Conservation (phyloP, 2,329 filamentous ascomycete genomes). For the Daldinia eschscholtzii region DNA sequence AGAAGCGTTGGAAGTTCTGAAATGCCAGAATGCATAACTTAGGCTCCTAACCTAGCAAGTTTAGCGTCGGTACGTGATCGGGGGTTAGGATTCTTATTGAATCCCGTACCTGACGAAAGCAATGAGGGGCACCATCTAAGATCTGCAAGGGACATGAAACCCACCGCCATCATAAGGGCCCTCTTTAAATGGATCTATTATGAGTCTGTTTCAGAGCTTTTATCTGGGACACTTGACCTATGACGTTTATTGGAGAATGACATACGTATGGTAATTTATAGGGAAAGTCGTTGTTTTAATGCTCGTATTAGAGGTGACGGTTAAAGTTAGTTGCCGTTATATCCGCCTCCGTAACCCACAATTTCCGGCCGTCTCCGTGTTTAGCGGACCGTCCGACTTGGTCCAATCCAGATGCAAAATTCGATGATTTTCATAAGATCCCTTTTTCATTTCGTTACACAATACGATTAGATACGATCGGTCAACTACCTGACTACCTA, state of each 20-base stretch:
- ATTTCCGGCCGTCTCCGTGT: conserved; percentile 32
- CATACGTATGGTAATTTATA: conserved; percentile 5
- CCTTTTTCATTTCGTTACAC: conserved; percentile 21
- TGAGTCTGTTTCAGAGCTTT: conserved; percentile 23
- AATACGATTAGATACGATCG: background rate
- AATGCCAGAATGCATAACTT: background rate
- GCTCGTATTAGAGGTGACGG: background rate
- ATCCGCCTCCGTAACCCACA: conserved; percentile 24
- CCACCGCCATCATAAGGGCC: conserved; percentile 16
- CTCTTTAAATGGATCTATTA: conserved; percentile 29
- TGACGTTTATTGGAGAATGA: conserved; percentile 31
- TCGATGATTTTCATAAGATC: conserved; percentile 5
- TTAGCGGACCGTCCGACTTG: conserved; percentile 12
- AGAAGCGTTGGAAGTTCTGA: background rate
- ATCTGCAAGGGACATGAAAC: conserved; percentile 40
- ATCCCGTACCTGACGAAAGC: background rate
- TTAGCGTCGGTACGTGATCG: background rate
- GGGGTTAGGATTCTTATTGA: background rate
- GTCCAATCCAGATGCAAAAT: conserved; percentile 16
- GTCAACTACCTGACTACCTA: too few relatives aligned
- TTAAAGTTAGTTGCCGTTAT: conserved; percentile 19
- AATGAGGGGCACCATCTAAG: conserved; percentile 26
- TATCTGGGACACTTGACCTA: conserved; percentile 11
- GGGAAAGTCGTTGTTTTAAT: background rate
- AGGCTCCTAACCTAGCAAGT: background rate